Evolutionary conservation across 2,329 filamentous ascomycete genomes (phyloP).

Genomic region (Clonostachys chloroleuca): DNA sequence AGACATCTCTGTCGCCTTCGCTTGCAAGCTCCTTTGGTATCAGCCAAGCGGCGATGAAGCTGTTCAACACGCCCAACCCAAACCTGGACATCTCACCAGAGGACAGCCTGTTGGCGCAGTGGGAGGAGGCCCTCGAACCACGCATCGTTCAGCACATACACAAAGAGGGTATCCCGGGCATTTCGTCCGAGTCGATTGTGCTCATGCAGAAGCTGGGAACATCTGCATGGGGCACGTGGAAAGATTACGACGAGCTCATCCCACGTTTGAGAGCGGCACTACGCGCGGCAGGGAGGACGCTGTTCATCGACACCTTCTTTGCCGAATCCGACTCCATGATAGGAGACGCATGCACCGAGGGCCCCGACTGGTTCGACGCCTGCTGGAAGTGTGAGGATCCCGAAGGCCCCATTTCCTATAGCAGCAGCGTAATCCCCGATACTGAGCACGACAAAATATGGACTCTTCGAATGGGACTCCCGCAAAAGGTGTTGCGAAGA

Average conservation of each 20-base stretch:
- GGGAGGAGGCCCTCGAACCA: constrained; percentile 10
- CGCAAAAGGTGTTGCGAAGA: background rate
- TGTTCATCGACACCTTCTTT: constrained; percentile 17
- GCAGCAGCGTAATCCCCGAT: constrained; percentile 10
- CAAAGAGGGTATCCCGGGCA: constrained; percentile 12
- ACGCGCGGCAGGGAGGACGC: constrained; percentile 3
- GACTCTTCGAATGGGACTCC: constrained; percentile 1
- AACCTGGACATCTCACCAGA: background rate
- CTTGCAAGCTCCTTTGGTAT: background rate
- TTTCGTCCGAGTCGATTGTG: constrained; percentile 17
- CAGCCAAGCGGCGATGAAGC: background rate
- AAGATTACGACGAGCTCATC: constrained; percentile 19
- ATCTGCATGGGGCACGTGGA: constrained; percentile 19
- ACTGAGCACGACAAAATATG: constrained; percentile 19
- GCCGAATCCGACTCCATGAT: constrained; percentile 20
- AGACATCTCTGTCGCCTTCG: background rate
- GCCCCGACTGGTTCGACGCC: constrained; percentile 17
- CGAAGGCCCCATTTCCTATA: constrained; percentile 11
- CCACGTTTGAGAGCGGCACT: constrained; percentile 13
- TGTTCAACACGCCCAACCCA: constrained; percentile 1
- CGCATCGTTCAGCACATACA: constrained; percentile 14
- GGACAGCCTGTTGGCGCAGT: constrained; percentile 5
- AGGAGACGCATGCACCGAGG: constrained; percentile 14
- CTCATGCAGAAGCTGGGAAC: constrained; percentile 14
- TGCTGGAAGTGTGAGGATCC: constrained; percentile 12